Evolutionary conservation across 1,284 basidiomycete species (phyloP).

Genomic region (Volvariella volvacea): DNA sequence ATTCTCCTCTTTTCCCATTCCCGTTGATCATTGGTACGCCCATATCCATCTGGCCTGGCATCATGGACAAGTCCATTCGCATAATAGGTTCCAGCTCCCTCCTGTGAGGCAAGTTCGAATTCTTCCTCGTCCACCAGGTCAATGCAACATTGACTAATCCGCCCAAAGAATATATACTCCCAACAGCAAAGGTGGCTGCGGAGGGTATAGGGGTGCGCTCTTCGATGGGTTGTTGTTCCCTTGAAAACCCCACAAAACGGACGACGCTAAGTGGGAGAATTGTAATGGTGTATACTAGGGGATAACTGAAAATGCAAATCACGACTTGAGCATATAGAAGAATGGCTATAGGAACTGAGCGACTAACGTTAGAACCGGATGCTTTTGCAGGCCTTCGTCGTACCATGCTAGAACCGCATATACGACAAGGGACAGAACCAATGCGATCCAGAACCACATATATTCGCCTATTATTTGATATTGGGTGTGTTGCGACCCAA

Average conservation of each 20-base stretch:
- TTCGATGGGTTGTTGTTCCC: constrained; percentile 6
- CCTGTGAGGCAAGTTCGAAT: constrained; percentile 10
- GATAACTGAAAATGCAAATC: constrained; percentile 26
- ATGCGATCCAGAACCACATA: constrained; percentile 37
- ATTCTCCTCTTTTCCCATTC: no score
- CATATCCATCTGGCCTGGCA: no score
- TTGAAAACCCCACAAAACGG: constrained; percentile 22
- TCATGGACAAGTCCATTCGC: no score
- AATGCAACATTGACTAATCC: constrained; percentile 30
- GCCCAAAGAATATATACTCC: constrained; percentile 24
- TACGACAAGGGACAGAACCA: constrained; percentile 23
- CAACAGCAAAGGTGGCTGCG: constrained; percentile 24
- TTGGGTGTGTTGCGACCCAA: constrained; percentile 22
- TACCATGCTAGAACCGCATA: constrained; percentile 31
- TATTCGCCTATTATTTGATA: constrained; percentile 33
- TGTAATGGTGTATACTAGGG: constrained; percentile 20
- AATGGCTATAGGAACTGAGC: no score
- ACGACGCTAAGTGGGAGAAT: constrained; percentile 22
- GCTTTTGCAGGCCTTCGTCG: no score
- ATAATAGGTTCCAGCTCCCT: no score
- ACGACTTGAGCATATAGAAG: constrained; percentile 10
- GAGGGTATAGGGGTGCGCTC: constrained; percentile 18
- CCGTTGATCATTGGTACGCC: no score
- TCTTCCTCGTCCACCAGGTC: constrained; percentile 24
- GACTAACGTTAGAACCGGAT: no score